phyloP scores from a whole-genome alignment of 192 early-diverging fungal species.

The Backusella psychrophila region DNA sequence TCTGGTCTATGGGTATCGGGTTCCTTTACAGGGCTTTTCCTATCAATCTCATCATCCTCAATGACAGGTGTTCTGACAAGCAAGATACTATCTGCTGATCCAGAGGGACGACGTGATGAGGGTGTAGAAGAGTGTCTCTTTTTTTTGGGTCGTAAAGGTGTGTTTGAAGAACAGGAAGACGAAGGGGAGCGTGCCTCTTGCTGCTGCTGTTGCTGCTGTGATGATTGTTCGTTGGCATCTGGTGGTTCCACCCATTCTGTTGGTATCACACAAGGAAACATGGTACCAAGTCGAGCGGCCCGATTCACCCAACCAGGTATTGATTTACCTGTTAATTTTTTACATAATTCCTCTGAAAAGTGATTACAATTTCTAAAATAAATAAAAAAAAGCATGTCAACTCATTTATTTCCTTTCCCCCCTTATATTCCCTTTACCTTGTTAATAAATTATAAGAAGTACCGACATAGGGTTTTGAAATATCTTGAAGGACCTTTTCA shows the following conservation, averaged over 20 bases:
- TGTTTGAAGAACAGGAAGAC: constrained; percentile 6
- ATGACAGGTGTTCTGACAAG: constrained; percentile 11
- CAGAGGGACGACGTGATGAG: constrained; percentile 7
- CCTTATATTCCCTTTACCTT: constrained; percentile 14
- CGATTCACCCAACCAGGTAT: constrained; percentile 29
- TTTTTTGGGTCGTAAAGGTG: neutral
- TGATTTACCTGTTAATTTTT: constrained; percentile 16
- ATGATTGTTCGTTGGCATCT: constrained; percentile 1
- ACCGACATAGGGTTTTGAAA: constrained; percentile 19
- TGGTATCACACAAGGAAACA: constrained; percentile 31
- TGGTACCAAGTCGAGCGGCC: constrained; percentile 23
- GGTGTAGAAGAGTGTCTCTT: neutral
- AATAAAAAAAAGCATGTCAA: too few relatives aligned
- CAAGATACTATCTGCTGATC: constrained; percentile 12
- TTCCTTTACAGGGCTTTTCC: constrained; percentile 22
- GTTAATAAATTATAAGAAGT: constrained; percentile 27
- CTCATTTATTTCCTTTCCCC: neutral
- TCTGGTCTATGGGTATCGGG: constrained; percentile 31
- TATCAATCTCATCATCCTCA: constrained; percentile 10
- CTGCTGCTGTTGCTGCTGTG: neutral
- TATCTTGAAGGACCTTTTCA: neutral
- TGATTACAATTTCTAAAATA: constrained; percentile 32
- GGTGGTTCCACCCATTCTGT: constrained; percentile 26
- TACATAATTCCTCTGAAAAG: constrained; percentile 24
- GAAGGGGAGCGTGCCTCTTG: neutral